Conservation (phyloP, 2,329 filamentous ascomycete species). For the Cladosporium sp. region DNA sequence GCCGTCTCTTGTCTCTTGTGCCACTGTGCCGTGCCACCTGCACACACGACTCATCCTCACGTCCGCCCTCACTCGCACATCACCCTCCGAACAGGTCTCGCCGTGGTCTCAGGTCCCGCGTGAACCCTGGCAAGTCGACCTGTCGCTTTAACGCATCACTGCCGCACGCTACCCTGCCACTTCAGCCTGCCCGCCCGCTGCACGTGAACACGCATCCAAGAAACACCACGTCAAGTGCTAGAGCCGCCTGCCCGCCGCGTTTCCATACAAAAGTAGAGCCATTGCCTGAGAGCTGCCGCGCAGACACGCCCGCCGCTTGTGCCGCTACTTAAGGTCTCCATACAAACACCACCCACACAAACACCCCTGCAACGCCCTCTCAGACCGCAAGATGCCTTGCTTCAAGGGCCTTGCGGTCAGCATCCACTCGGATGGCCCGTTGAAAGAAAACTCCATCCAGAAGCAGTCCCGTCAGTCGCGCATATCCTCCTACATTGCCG, state of each 20-base stretch:
- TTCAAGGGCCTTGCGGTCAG: constrained; percentile 99
- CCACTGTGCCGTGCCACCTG: background rate
- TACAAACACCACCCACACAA: background rate
- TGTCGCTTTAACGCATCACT: background rate
- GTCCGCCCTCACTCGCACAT: background rate
- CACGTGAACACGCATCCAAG: constrained; percentile 1
- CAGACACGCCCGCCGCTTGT: background rate
- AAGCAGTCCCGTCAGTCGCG: constrained; percentile 85
- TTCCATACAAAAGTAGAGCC: background rate
- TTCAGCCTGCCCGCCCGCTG: background rate
- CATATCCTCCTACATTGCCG: constrained; percentile 95
- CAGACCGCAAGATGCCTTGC: constrained; percentile 68
- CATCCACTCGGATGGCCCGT: constrained; percentile 78
- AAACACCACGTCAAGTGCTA: constrained; percentile 4
- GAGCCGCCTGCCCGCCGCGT: background rate
- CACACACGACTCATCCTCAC: background rate
- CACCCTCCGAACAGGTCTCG: background rate
- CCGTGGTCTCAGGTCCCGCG: background rate
- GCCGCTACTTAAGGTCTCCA: background rate
- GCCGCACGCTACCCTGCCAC: background rate
- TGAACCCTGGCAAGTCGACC: background rate
- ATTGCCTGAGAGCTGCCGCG: background rate
- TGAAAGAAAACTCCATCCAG: constrained; percentile 91
- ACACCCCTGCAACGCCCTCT: constrained; percentile 1
- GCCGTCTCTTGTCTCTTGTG: no score